phyloP scores from a whole-genome alignment of 164 flowering plant genomes.

The grape (Vitis vinifera) region DNA sequence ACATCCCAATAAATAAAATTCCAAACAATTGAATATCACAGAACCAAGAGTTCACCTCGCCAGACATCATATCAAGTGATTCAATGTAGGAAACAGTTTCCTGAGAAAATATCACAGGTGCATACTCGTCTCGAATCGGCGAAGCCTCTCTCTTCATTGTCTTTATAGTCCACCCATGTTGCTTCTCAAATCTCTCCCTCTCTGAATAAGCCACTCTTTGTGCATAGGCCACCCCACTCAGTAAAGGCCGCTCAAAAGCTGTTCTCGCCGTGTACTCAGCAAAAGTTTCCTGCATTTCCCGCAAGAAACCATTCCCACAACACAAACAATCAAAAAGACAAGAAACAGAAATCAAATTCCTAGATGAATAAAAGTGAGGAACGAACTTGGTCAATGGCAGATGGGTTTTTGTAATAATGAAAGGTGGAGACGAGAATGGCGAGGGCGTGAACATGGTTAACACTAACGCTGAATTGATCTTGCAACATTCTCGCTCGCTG shows the following conservation, averaged over 20 bases:
- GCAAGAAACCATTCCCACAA: constrained; percentile 11
- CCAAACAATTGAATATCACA: neutral
- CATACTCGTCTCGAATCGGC: constrained; percentile 83
- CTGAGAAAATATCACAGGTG: constrained; percentile 88
- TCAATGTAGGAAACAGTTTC: constrained; percentile 80
- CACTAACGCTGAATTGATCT: constrained; percentile 89
- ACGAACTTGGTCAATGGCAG: constrained; percentile 88
- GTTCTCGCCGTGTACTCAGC: constrained; percentile 88
- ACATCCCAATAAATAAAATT: neutral
- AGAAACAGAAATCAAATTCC: neutral
- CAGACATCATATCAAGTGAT: constrained; percentile 96
- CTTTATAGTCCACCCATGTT: constrained; percentile 81
- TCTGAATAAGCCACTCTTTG: constrained; percentile 65
- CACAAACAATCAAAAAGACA: constrained; percentile 5
- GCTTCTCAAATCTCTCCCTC: constrained; percentile 76
- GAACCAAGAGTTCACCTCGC: constrained; percentile 53
- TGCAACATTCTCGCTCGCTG: constrained; percentile 90
- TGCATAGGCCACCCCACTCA: constrained; percentile 92
- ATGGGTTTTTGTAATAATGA: constrained; percentile 70
- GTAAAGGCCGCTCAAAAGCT: constrained; percentile 82
- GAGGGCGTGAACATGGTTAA: constrained; percentile 94
- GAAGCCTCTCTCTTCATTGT: constrained; percentile 86
- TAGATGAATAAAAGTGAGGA: neutral
- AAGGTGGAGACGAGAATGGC: constrained; percentile 89
- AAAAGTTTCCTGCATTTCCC: constrained; percentile 71